A percentile compares a stretch with the other conserved stretches of the same genome.
Evolutionary conservation across 768 basidiomycete genomes (phyloP).

Genomic region (Candolleomyces aberdarensis): DNA sequence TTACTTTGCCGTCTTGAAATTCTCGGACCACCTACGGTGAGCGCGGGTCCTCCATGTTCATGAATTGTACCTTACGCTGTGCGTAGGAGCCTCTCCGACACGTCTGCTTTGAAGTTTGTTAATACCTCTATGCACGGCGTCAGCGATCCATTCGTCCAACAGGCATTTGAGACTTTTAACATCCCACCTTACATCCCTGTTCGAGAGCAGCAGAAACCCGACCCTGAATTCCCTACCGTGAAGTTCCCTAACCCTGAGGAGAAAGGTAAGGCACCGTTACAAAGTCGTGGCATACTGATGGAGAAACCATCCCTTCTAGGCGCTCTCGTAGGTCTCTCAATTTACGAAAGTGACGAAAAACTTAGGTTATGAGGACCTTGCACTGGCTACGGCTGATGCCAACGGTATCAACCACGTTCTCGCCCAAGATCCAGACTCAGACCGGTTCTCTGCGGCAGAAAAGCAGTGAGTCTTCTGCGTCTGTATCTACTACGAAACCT

Average conservation of each 20-base stretch:
- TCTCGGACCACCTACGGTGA: slow-evolving; percentile 17
- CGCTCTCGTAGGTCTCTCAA: slow-evolving; percentile 17
- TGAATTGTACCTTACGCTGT: background rate
- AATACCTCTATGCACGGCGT: slow-evolving; percentile 94
- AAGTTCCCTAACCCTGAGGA: slow-evolving; percentile 90
- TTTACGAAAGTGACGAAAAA: background rate
- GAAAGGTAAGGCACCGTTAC: slow-evolving; percentile 48
- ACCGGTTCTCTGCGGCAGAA: slow-evolving; percentile 79
- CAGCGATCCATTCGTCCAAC: slow-evolving; percentile 58
- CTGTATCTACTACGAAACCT: slow-evolving; percentile 2
- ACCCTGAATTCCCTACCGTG: slow-evolving; percentile 86
- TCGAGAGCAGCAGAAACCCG: slow-evolving; percentile 62
- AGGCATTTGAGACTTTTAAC: slow-evolving; percentile 57
- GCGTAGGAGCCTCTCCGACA: slow-evolving; percentile 28
- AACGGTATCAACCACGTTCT: slow-evolving; percentile 61
- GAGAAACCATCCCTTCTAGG: background rate
- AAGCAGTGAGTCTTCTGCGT: slow-evolving; percentile 40
- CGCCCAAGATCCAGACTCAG: slow-evolving; percentile 89
- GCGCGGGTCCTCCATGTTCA: slow-evolving; percentile 15
- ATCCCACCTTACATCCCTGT: slow-evolving; percentile 62
- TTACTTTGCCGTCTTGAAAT: slow-evolving; percentile 49
- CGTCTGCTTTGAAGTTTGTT: slow-evolving; percentile 53
- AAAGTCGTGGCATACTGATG: no score
- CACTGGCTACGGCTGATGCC: slow-evolving; percentile 57
- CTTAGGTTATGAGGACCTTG: slow-evolving; percentile 53